These are phyloP conservation scores for Penicillium salamii DNA, from an alignment of 495 filamentous ascomycete genomes.

Conservation along the genomic window DNA sequence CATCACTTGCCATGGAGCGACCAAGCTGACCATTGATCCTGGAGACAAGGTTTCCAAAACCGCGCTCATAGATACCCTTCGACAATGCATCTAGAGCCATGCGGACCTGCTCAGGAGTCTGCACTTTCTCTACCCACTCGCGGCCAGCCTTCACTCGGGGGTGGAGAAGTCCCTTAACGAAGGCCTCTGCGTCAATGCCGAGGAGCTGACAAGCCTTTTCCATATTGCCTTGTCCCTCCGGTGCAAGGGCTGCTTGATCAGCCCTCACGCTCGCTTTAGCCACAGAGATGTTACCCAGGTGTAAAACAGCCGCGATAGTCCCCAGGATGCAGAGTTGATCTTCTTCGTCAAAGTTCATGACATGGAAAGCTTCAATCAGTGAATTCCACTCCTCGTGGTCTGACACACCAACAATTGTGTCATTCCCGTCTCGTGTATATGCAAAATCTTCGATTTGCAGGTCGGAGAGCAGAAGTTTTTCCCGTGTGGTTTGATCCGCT, in stretches of 20 bases:
- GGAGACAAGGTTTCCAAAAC: constrained; percentile 87
- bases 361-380: constrained; percentile 85
- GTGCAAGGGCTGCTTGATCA: constrained; percentile 82
- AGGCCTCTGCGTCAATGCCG: constrained; percentile 78
- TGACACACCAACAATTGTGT: constrained; percentile 85
- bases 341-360: constrained; percentile 90
- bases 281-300: constrained; percentile 88
- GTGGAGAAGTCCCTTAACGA: constrained; percentile 84
- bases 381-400: constrained; percentile 88
- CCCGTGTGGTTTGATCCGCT: constrained; percentile 67
- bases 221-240: constrained; percentile 67
- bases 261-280: constrained; percentile 83
- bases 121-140: constrained; percentile 97
- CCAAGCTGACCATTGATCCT: constrained; percentile 92
- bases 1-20: constrained; percentile 73
- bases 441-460: constrained; percentile 80
- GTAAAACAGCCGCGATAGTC: constrained; percentile 86
- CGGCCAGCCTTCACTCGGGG: constrained; percentile 91
- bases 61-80: constrained; percentile 96
- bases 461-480: constrained; percentile 70
- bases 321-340: constrained; percentile 81
- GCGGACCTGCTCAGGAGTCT: constrained; percentile 94
- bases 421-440: constrained; percentile 88
- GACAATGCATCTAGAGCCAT: constrained; percentile 86
- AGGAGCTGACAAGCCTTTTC: constrained; percentile 79